Evolutionary conservation across 108 stramenopile genomes (phyloP), one percentile per base, ranked within the genome.

Genomic region (Chaetoceros muelleri): DNA sequence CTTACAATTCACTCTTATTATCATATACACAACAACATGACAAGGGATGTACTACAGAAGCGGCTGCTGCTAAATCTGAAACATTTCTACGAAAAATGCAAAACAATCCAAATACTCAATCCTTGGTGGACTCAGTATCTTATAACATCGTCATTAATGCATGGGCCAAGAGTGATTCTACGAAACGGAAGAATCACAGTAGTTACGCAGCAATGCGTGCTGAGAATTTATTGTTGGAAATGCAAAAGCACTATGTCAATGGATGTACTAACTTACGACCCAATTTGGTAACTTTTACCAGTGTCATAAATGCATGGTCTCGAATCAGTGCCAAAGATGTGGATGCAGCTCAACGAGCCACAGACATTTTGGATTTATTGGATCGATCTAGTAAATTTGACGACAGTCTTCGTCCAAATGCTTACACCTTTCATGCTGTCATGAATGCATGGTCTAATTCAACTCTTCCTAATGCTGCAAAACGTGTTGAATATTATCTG

Each of bases 391-490:
- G 22, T 24, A n/a, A 49, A 16, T 7, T 16, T 5, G 48, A 49
- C 48, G 23, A 49, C 7, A 21, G 48, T 21, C 2, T 54, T 2
- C 29, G 26, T 22, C 61, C 61, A 27, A 55, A 54, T 26, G 26
- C 16, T 18, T 2, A 28, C 25, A 26, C 53, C 3, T 53, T 23
- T 46, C 3, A 24, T 16, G 44, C 52, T 1, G 53, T 62, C 5
- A 20, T 62, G 5, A 55, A 44, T 46, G 61, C 61, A 40, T 72
- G 65, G 71, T 28, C 50, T 10, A 66, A 65, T 13, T 66, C 71
- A 17, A 16, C 29, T 17, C 52, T 58, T 7, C 40, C 34, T n/a
- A 51, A 62, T 28, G 52, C 60, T 13, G 55, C 58, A n/a, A 51
- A 64, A 24, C 58, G 60, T 5, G 65, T 60, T 30, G 55, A 66